Evolutionary conservation across 2,329 filamentous ascomycete species (phyloP), one percentile per base, ranked within the genome.

Genomic region (Periconia sp.): DNA sequence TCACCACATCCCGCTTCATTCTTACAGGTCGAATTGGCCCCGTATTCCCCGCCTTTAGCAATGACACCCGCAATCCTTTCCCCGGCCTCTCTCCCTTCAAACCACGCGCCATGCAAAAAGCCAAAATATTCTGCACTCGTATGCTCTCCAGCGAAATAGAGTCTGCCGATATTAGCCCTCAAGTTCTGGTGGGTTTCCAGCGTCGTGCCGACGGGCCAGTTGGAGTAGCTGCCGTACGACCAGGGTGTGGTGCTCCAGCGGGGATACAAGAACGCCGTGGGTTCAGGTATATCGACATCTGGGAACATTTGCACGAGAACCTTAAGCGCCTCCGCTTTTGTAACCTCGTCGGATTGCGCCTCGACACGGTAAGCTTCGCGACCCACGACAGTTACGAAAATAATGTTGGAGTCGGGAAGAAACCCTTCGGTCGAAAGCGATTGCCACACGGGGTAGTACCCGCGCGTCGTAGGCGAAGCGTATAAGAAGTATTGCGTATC

Each of bases 161-260:
- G 66, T 0, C 83, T 71, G 9, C 79, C 79, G 0, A 86, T 71
- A 55, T 87, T 88, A n/a, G 85, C 84, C 1, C 86, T 81, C 11
- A 89, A 75, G 58, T 89, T 89, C 64, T 89, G 82, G 59, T 89
- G 86, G 74, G 79, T 83, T 62, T 88, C 82, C 0, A 89, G 74
- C 0, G 82, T 85, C 42, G 84, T 84, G 0, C 82, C 82, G 0
- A 80, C 73, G 0, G 86, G 86, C 87, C 86, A 89, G 66, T 88
- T 88, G 37, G 83, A 85, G 70, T 87, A 89, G 19, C 81, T 85
- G 3, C 86, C 86, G 50, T 80, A 83, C 0, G 78, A 62, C 79
- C 81, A 81, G 2, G 78, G 77, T 33, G 71, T 72, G 3, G 65
- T 62, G 14, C 69, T 82, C 84, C 84, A 87, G 40, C 83, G 77